Conservation (phyloP, 805 yeast genomes). For the Candida parachauliodes region DNA sequence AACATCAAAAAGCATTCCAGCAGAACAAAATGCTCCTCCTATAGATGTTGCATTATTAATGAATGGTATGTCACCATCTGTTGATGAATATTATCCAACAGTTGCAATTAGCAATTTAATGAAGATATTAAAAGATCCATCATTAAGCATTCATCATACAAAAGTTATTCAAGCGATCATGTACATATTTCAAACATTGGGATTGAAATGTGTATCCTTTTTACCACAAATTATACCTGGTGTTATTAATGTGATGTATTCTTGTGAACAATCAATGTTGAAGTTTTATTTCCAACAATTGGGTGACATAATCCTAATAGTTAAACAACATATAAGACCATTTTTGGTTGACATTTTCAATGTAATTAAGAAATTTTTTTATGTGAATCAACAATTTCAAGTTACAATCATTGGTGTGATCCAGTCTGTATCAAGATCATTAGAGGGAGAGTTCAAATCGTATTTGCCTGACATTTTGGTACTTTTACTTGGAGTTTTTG, state of each 20-base stretch:
- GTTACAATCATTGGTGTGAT: constrained; percentile 74
- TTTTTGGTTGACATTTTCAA: constrained; percentile 71
- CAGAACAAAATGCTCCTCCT: constrained; percentile 84
- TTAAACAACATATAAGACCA: constrained; percentile 86
- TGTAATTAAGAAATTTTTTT: constrained; percentile 72
- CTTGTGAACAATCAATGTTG: constrained; percentile 72
- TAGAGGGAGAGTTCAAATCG: constrained; percentile 89
- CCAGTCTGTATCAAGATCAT: constrained; percentile 78
- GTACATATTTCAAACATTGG: constrained; percentile 85
- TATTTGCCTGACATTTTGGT: constrained; percentile 77
- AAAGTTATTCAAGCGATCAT: constrained; percentile 92
- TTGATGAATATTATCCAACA: constrained; percentile 91
- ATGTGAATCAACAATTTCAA: constrained; percentile 46
- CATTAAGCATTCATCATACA: constrained; percentile 82
- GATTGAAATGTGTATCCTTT: constrained; percentile 86
- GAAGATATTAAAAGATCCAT: constrained; percentile 80
- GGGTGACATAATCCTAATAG: constrained; percentile 73
- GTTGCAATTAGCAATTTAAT: constrained; percentile 85
- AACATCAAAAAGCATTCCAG: constrained; percentile 48
- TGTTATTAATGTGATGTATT: constrained; percentile 76
- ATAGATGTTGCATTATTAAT: constrained; percentile 85
- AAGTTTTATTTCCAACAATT: constrained; percentile 89
- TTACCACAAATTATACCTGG: constrained; percentile 87
- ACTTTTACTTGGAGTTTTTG: constrained; percentile 69
- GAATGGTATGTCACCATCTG: constrained; percentile 91